These are phyloP conservation scores for Alloascoidea africana DNA, from an alignment of 805 yeast species.

Conservation along the genomic window DNA sequence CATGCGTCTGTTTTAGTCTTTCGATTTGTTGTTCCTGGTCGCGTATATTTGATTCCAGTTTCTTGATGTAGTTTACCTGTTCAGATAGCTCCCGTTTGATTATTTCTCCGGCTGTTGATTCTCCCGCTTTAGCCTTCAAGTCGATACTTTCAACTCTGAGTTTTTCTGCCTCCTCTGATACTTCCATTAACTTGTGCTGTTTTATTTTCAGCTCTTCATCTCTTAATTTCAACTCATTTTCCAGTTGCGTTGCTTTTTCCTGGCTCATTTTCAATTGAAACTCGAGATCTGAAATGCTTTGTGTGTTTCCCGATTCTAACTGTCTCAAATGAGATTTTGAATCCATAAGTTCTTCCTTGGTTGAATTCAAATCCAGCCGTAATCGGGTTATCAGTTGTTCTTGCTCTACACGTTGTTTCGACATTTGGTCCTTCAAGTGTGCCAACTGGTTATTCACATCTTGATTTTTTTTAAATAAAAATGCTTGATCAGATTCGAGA, in stretches of 20 bases:
- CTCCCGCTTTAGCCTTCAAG: conserved; percentile 4
- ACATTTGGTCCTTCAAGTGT: conserved; percentile 13
- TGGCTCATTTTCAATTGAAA: conserved; percentile 10
- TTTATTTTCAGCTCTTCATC: conserved; percentile 8
- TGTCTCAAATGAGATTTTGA: conserved; percentile 12
- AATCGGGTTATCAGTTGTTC: conserved; percentile 20
- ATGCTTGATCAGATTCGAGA: conserved; percentile 21
- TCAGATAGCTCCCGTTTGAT: conserved; percentile 14
- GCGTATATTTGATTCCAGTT: conserved; percentile 35
- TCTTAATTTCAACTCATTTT: conserved; percentile 15
- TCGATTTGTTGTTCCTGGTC: conserved; percentile 37
- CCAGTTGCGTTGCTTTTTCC: conserved; percentile 15
- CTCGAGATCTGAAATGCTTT: conserved; percentile 9
- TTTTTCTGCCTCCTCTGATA: conserved; percentile 17
- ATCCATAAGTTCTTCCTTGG: conserved; percentile 6
- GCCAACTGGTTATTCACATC: conserved; percentile 15
- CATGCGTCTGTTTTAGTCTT: conserved; percentile 29
- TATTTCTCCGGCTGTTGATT: conserved; percentile 7
- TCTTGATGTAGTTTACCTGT: conserved; percentile 29
- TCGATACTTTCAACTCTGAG: conserved; percentile 10
- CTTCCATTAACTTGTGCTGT: conserved; percentile 11
- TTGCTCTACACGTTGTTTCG: conserved; percentile 12
- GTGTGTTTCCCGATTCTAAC: conserved; percentile 10
- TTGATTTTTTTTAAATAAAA: conserved; percentile 20
- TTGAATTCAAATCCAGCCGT: conserved; percentile 17